Evolutionary conservation across 345 rosid species (phyloP).

Genomic region (Orychophragmus violaceus): DNA sequence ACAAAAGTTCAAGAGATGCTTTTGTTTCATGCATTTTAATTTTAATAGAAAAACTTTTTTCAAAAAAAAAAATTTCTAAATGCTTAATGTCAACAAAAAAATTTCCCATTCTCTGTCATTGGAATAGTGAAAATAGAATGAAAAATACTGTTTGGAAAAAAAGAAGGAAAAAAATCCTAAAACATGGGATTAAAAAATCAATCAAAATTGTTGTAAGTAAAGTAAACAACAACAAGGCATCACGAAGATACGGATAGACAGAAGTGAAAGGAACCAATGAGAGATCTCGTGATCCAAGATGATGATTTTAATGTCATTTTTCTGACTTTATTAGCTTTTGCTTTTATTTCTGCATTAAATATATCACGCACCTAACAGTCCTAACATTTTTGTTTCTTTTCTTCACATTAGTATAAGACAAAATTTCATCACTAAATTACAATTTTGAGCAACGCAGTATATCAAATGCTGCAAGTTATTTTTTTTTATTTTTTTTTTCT

Average conservation of each 20-base stretch:
- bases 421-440: slow-evolving; percentile 10
- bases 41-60: too few relatives aligned
- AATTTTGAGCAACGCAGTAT: slow-evolving; percentile 1
- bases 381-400: slow-evolving; percentile 22
- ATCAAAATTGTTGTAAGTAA: slow-evolving; percentile 11
- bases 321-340: slow-evolving; percentile 25
- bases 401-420: slow-evolving; percentile 13
- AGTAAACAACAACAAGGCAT: slow-evolving; percentile 9
- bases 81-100: background rate
- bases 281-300: slow-evolving; percentile 39
- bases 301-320: slow-evolving; percentile 25
- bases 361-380: slow-evolving; percentile 24
- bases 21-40: too few relatives aligned
- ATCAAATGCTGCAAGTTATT: slow-evolving; percentile 1
- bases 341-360: slow-evolving; percentile 21
- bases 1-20: too few relatives aligned
- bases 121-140: slow-evolving; percentile 26
- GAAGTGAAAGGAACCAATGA: slow-evolving; percentile 30
- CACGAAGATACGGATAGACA: slow-evolving; percentile 25
- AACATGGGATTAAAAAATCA: slow-evolving; percentile 6
- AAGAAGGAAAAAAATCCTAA: background rate
- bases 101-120: background rate
- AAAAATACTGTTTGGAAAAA: slow-evolving; percentile 5
- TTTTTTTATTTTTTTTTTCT: background rate
- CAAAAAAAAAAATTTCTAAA: too few relatives aligned